phyloP scores from a whole-genome alignment of 371 early-diverging fungal species.

The Parasitella parasitica region DNA sequence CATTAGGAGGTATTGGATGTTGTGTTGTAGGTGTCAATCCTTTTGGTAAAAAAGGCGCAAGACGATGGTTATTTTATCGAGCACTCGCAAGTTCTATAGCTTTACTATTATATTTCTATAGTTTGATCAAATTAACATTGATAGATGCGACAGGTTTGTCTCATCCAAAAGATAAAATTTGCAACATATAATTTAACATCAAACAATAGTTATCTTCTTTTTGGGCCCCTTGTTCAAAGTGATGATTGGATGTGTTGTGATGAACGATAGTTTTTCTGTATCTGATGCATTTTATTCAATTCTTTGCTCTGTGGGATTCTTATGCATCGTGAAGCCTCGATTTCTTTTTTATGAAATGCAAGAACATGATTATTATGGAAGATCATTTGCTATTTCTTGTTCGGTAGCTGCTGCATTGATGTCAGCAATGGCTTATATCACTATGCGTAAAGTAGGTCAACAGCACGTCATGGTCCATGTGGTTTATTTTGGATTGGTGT shows the following conservation, averaged over 20 bases:
- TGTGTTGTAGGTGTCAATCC: slow-evolving; percentile 48
- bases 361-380: slow-evolving; percentile 7
- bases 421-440: slow-evolving; percentile 65
- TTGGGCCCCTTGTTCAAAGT: slow-evolving; percentile 75
- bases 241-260: slow-evolving; percentile 56
- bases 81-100: slow-evolving; percentile 67
- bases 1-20: slow-evolving; percentile 58
- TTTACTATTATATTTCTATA: slow-evolving; percentile 67
- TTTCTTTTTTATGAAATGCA: slow-evolving; percentile 45
- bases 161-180: background rate
- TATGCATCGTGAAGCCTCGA: slow-evolving; percentile 62
- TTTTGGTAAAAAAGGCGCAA: slow-evolving; percentile 52
- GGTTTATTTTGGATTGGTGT: slow-evolving; percentile 71
- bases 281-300: slow-evolving; percentile 56
- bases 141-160: slow-evolving; percentile 69
- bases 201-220: slow-evolving; percentile 65
- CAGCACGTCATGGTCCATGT: slow-evolving; percentile 72
- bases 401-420: slow-evolving; percentile 60
- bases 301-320: slow-evolving; percentile 63
- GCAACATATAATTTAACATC: background rate
- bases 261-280: slow-evolving; percentile 59
- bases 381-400: slow-evolving; percentile 32
- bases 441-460: slow-evolving; percentile 69
- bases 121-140: slow-evolving; percentile 64
- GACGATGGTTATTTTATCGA: slow-evolving; percentile 58